Percentiles rank a stretch among this genome's conserved stretches.
These are phyloP conservation scores for Hypoxylon fragiforme DNA, from an alignment of 495 filamentous ascomycete genomes.

Conservation along the genomic window DNA sequence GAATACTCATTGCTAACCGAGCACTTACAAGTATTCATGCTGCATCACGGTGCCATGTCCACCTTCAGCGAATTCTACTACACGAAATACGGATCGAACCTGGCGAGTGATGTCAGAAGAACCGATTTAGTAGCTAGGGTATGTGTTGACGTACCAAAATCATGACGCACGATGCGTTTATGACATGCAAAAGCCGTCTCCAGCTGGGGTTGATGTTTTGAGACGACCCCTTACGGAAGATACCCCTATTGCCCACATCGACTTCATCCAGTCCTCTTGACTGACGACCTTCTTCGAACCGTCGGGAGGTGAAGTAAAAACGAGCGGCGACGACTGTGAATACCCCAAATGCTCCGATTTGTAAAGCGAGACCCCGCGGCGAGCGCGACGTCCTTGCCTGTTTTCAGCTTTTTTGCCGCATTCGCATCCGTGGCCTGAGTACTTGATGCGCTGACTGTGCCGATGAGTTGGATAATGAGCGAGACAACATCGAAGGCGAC, in stretches of 20 bases:
- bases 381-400: slow-evolving; percentile 45
- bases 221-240: slow-evolving; percentile 37
- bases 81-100: slow-evolving; percentile 46
- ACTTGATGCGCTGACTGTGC: slow-evolving; percentile 45
- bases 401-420: slow-evolving; percentile 37
- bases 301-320: slow-evolving; percentile 47
- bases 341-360: slow-evolving; percentile 43
- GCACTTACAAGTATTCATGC: slow-evolving; percentile 40
- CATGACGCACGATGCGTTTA: slow-evolving; percentile 36
- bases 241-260: slow-evolving; percentile 33
- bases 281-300: slow-evolving; percentile 38
- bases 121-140: neutral
- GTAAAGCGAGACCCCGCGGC: slow-evolving; percentile 41
- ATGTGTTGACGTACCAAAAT: slow-evolving; percentile 42
- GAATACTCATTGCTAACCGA: neutral
- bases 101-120: slow-evolving; percentile 19
- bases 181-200: slow-evolving; percentile 36
- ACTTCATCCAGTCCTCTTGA: slow-evolving; percentile 35
- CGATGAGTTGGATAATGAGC: slow-evolving; percentile 41
- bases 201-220: slow-evolving; percentile 43
- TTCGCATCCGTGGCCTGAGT: slow-evolving; percentile 32
- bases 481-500: slow-evolving; percentile 42
- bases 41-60: slow-evolving; percentile 23
- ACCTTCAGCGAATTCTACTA: slow-evolving; percentile 42
- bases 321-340: slow-evolving; percentile 44